Conservation (phyloP, 208 protist species). For the Wallacemonas sp. region DNA sequence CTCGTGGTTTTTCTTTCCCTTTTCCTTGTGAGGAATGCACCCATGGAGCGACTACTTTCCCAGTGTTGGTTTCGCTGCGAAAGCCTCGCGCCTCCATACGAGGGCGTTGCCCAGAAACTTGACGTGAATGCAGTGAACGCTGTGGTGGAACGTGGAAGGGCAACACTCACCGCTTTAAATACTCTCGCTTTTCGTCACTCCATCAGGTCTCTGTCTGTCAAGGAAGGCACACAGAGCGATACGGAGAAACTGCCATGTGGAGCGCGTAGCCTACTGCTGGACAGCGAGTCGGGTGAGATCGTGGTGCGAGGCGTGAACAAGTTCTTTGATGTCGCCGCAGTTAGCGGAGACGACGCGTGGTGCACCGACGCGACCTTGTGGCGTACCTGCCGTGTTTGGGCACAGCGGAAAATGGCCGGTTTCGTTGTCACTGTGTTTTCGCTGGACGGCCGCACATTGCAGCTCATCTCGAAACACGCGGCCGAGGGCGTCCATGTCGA, state of each 20-base stretch:
- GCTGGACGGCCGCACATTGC: slow-evolving; percentile 54
- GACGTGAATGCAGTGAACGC: slow-evolving; percentile 16
- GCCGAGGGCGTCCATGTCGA: slow-evolving; percentile 76
- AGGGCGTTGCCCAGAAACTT: slow-evolving; percentile 10
- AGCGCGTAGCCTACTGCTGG: slow-evolving; percentile 69
- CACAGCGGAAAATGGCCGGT: slow-evolving; percentile 85
- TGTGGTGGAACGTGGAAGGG: slow-evolving; percentile 35
- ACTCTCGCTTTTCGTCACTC: background rate
- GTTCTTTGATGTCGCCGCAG: slow-evolving; percentile 72
- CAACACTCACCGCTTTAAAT: slow-evolving; percentile 23
- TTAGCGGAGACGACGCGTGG: slow-evolving; percentile 27
- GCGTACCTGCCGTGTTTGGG: slow-evolving; percentile 40
- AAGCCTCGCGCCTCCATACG: slow-evolving; percentile 1
- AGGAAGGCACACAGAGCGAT: slow-evolving; percentile 66
- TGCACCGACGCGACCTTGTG: slow-evolving; percentile 33
- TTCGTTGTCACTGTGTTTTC: slow-evolving; percentile 86
- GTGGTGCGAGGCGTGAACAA: slow-evolving; percentile 86
- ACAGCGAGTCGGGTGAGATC: slow-evolving; percentile 43
- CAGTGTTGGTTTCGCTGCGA: slow-evolving; percentile 34
- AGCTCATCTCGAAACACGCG: slow-evolving; percentile 78
- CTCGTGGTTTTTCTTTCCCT: too few species aligned
- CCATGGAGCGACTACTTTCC: slow-evolving; percentile 25
- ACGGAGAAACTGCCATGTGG: slow-evolving; percentile 65
- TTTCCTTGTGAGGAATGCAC: background rate
- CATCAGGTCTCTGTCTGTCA: slow-evolving; percentile 60